Percentiles rank a stretch among this genome's conserved stretches.
phyloP scores from a whole-genome alignment of 805 yeast species.

The Kodamaea hsintzibuensis region DNA sequence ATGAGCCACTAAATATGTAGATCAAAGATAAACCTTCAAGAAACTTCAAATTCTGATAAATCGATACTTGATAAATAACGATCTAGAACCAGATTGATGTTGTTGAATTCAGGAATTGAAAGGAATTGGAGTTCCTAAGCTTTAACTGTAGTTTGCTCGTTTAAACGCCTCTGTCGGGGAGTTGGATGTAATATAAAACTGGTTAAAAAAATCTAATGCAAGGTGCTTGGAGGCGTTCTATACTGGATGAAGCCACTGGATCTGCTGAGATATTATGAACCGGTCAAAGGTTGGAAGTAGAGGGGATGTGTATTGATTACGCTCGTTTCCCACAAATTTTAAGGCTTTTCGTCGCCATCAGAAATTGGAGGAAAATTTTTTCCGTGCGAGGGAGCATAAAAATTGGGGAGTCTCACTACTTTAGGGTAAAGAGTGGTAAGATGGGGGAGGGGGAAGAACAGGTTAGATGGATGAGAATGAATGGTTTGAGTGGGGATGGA shows the following conservation, averaged over 20 bases:
- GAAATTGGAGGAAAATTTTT: neutral
- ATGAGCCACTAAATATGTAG: neutral
- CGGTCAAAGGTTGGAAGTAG: neutral
- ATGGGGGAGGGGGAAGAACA: neutral
- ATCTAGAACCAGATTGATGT: neutral
- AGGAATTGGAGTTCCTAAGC: neutral
- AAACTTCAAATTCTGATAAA: neutral
- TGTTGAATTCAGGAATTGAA: neutral
- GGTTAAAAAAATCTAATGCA: neutral
- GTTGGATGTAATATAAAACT: neutral
- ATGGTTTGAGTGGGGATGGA: neutral
- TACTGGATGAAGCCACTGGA: neutral
- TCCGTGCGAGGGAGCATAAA: neutral
- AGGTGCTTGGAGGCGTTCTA: neutral
- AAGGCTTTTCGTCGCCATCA: neutral
- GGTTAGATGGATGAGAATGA: neutral
- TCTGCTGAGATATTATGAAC: neutral
- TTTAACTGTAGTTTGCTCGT: no score
- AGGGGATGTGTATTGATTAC: neutral
- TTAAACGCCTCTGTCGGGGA: neutral
- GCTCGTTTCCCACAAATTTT: neutral
- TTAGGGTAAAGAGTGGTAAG: neutral
- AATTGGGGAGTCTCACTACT: neutral
- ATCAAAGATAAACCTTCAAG: neutral
- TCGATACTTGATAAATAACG: neutral